A percentile compares a stretch with the other conserved stretches of the same genome.
Conservation (phyloP, 1,284 basidiomycete species). For the Apiotrichum mycotoxinovorans region DNA sequence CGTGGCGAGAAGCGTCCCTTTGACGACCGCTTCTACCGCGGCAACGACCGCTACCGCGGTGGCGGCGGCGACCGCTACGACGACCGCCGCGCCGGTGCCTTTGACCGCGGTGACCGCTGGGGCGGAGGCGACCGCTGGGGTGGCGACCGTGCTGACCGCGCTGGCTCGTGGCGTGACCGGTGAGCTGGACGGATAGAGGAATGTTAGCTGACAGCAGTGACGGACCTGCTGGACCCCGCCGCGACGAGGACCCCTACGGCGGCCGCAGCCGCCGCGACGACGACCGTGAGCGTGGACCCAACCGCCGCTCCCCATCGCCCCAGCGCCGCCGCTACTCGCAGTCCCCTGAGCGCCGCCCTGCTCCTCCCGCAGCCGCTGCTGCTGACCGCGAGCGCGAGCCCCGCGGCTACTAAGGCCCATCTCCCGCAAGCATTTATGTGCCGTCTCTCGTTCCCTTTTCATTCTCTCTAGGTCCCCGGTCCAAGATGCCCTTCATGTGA, state of each 20-base stretch:
- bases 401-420: background rate
- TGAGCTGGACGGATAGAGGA: background rate
- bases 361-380: constrained; percentile 8
- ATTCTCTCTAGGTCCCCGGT: background rate
- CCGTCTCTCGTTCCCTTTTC: background rate
- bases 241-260: constrained; percentile 39
- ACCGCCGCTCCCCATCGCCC: constrained; percentile 20
- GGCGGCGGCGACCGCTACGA: constrained; percentile 30
- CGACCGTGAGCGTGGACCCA: constrained; percentile 19
- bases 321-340: constrained; percentile 28
- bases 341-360: constrained; percentile 38
- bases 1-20: constrained; percentile 79
- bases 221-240: constrained; percentile 14
- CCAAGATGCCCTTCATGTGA: no score
- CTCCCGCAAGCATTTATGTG: background rate
- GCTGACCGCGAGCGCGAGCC: background rate
- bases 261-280: constrained; percentile 35
- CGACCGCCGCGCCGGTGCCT: constrained; percentile 28
- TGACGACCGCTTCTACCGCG: constrained; percentile 47
- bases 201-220: constrained; percentile 4
- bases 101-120: constrained; percentile 42
- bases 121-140: constrained; percentile 17
- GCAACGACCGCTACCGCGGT: constrained; percentile 46
- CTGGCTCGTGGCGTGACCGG: constrained; percentile 27
- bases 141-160: constrained; percentile 32